phyloP scores from a whole-genome alignment of 495 filamentous ascomycete genomes.

The Cudoniella acicularis region DNA sequence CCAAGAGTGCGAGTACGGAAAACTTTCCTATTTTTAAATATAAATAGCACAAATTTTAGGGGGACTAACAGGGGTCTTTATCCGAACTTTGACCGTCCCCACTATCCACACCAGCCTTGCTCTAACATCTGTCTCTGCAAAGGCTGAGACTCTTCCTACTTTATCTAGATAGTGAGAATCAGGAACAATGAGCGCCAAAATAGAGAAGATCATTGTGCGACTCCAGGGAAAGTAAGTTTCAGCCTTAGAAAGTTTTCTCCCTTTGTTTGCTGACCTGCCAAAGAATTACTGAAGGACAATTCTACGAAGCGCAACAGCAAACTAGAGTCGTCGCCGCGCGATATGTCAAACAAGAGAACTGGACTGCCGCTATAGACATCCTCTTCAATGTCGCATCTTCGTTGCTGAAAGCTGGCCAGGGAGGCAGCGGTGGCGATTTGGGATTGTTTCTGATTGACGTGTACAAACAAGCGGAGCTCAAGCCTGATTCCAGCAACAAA shows the following conservation, averaged over 20 bases:
- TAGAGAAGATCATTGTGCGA: constrained; percentile 70
- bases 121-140: neutral
- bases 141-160: neutral
- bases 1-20: no score
- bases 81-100: no score
- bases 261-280: constrained; percentile 6
- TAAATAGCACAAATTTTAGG: no score
- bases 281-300: constrained; percentile 88
- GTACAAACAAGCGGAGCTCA: constrained; percentile 76
- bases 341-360: constrained; percentile 83
- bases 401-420: constrained; percentile 82
- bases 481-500: constrained; percentile 63
- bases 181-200: constrained; percentile 54
- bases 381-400: constrained; percentile 79
- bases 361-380: constrained; percentile 78
- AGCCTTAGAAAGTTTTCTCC: neutral
- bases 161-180: neutral
- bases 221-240: constrained; percentile 63
- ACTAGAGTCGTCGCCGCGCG: constrained; percentile 89
- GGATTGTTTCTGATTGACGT: constrained; percentile 82
- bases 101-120: no score
- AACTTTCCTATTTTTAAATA: no score
- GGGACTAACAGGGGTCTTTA: no score
- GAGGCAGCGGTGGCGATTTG: constrained; percentile 88
- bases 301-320: constrained; percentile 97